Evolutionary conservation across 2,329 filamentous ascomycete species (phyloP).

Genomic region (Xylaria sp.): DNA sequence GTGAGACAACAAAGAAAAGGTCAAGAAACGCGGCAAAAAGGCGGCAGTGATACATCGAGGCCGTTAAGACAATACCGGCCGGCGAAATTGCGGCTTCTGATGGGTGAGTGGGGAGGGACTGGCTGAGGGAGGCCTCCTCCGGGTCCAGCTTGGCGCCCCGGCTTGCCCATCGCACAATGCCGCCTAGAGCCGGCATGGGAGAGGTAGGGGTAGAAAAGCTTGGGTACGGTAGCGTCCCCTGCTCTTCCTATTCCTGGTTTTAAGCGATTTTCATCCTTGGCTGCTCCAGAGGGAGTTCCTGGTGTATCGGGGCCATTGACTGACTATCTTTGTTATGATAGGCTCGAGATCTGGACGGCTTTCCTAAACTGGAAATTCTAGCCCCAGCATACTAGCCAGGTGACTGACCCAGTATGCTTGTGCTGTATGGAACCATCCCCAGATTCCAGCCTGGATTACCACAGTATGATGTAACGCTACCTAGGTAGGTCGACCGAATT

Average conservation of each 20-base stretch:
- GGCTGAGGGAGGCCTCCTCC: slow-evolving; percentile 7
- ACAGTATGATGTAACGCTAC: neutral
- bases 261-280: neutral
- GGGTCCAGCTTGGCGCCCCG: neutral
- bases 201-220: neutral
- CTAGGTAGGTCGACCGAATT: neutral
- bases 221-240: neutral
- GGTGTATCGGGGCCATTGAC: neutral
- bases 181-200: neutral
- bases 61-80: slow-evolving; percentile 10
- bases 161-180: neutral
- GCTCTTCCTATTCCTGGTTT: neutral
- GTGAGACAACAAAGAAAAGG: slow-evolving; percentile 1
- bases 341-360: slow-evolving; percentile 11
- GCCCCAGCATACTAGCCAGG: neutral
- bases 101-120: neutral
- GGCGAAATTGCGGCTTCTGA: neutral
- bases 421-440: no score
- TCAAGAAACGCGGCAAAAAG: neutral
- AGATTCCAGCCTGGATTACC: neutral
- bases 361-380: slow-evolving; percentile 30
- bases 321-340: slow-evolving; percentile 14
- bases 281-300: neutral
- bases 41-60: slow-evolving; percentile 1
- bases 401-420: neutral